Percentiles rank a stretch among this genome's conserved stretches.
Conservation (phyloP, 305 asterid genomes). For the Solanum hybrid region DNA sequence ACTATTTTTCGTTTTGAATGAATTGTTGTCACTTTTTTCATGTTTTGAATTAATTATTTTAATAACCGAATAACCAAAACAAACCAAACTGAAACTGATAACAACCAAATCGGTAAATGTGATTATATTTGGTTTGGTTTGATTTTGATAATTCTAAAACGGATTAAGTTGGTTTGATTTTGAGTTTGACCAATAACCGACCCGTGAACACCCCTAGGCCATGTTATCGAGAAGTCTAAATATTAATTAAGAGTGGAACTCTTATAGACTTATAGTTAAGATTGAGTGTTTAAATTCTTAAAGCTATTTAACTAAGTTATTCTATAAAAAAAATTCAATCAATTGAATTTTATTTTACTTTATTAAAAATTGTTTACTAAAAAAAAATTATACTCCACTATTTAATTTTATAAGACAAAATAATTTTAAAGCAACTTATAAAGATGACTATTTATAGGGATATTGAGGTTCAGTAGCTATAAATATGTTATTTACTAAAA, state of each 20-base stretch:
- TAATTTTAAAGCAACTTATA: not conserved
- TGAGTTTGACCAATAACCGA: not conserved
- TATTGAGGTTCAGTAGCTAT: no score
- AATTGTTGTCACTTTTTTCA: no score
- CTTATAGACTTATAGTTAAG: not conserved
- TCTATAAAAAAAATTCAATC: not conserved
- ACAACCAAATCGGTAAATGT: not conserved
- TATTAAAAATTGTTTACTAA: not conserved
- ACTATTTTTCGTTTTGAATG: not conserved
- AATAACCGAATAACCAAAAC: not conserved
- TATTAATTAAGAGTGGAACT: not conserved
- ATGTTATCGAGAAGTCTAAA: no score
- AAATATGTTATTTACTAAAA: no score
- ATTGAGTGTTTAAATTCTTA: not conserved
- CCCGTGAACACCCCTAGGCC: not conserved
- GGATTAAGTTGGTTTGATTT: not conserved
- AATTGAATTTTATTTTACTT: not conserved
- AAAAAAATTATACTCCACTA: not conserved
- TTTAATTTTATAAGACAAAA: not conserved
- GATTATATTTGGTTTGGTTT: not conserved
- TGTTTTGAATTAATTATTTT: no score
- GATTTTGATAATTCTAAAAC: no score
- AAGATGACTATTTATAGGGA: no score
- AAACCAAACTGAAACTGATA: not conserved
- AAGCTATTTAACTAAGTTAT: not conserved